phyloP scores from a whole-genome alignment of 2,329 filamentous ascomycete genomes.

The Sphaerulina populicola region DNA sequence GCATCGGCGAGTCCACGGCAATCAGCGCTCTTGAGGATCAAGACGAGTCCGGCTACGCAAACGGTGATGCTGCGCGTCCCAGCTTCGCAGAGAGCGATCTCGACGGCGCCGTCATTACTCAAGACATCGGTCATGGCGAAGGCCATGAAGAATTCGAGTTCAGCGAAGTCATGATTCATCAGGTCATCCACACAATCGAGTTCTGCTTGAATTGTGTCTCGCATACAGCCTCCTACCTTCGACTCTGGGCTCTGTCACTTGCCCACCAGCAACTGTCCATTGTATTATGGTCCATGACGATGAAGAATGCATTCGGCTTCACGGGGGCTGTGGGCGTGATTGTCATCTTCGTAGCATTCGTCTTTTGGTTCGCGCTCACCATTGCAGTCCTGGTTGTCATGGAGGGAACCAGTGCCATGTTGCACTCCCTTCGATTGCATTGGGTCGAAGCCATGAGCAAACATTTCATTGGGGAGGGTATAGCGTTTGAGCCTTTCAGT shows the following conservation, averaged over 20 bases:
- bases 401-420: slow-evolving; percentile 94
- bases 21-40: slow-evolving; percentile 88
- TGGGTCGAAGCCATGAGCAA: slow-evolving; percentile 99
- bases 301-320: slow-evolving; percentile 64
- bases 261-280: slow-evolving; percentile 96
- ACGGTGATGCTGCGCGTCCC: slow-evolving; percentile 54
- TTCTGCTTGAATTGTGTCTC: slow-evolving; percentile 99
- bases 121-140: slow-evolving; percentile 62
- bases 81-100: slow-evolving; percentile 63
- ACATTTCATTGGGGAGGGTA: slow-evolving; percentile 83
- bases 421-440: slow-evolving; percentile 81
- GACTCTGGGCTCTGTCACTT: slow-evolving; percentile 93
- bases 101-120: slow-evolving; percentile 80
- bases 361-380: slow-evolving; percentile 80
- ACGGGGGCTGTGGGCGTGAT: slow-evolving; percentile 58
- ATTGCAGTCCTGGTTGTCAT: slow-evolving; percentile 78
- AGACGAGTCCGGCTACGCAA: slow-evolving; percentile 56
- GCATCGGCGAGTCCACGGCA: slow-evolving; percentile 78
- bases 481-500: slow-evolving; percentile 77
- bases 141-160: slow-evolving; percentile 97
- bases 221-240: slow-evolving; percentile 95
- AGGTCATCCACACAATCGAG: slow-evolving; percentile 97
- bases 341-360: slow-evolving; percentile 74
- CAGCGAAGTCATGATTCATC: slow-evolving; percentile 94
- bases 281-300: slow-evolving; percentile 94